Conservation (phyloP, 192 early-diverging fungal species). For the Cetraspora pellucida region DNA sequence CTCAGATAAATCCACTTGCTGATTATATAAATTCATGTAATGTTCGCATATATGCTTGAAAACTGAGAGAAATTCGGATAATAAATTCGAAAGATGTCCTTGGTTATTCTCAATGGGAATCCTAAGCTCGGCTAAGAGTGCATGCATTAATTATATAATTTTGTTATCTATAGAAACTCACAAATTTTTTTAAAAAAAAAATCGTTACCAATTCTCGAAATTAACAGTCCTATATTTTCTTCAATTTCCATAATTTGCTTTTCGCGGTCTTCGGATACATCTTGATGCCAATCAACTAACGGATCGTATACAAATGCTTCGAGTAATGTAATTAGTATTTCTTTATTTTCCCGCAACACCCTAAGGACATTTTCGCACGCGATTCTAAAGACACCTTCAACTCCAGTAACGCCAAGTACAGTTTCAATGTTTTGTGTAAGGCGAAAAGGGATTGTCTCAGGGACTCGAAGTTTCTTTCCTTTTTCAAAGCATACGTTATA, state of each 20-base stretch:
- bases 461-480: slow-evolving; percentile 81
- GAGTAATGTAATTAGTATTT: slow-evolving; percentile 82
- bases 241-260: slow-evolving; percentile 30
- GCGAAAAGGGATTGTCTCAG: slow-evolving; percentile 92
- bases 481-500: slow-evolving; percentile 96
- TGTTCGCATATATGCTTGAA: not conserved
- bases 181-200: not conserved
- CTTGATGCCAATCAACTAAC: slow-evolving; percentile 59
- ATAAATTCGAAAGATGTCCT: not conserved
- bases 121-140: not conserved
- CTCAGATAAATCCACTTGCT: not conserved
- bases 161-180: not conserved
- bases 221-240: slow-evolving; percentile 9
- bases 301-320: slow-evolving; percentile 96
- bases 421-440: slow-evolving; percentile 87
- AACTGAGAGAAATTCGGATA: not conserved
- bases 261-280: slow-evolving; percentile 37
- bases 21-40: not conserved
- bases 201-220: slow-evolving; percentile 15
- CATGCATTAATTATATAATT: not conserved
- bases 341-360: slow-evolving; percentile 78
- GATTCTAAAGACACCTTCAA: slow-evolving; percentile 79
- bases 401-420: slow-evolving; percentile 81
- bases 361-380: slow-evolving; percentile 77
- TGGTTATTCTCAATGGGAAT: not conserved